phyloP scores from a whole-genome alignment of 345 rosid genomes.

The Populus alba region DNA sequence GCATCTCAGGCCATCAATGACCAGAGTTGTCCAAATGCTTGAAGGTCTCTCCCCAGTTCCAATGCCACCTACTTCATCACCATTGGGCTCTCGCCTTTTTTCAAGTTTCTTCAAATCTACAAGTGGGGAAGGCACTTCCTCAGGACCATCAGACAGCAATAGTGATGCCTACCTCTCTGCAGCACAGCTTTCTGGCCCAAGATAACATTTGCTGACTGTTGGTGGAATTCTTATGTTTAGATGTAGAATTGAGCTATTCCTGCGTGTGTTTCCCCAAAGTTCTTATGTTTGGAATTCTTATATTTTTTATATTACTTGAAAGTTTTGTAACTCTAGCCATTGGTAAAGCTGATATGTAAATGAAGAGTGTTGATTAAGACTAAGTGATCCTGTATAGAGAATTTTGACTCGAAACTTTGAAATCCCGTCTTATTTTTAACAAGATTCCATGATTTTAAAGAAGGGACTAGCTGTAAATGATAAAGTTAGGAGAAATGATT shows the following conservation, averaged over 20 bases:
- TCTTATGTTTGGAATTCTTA: background rate
- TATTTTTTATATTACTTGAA: conserved; percentile 4
- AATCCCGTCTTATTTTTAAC: background rate
- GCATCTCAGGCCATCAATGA: conserved; percentile 74
- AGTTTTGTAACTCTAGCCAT: conserved; percentile 22
- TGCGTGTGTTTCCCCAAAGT: background rate
- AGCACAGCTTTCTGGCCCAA: conserved; percentile 86
- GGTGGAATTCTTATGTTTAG: background rate
- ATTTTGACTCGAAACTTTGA: background rate
- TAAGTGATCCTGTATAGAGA: background rate
- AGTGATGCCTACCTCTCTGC: conserved; percentile 71
- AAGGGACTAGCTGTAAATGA: background rate
- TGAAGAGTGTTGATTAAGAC: background rate
- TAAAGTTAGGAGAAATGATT: background rate
- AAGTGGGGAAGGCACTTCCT: conserved; percentile 67
- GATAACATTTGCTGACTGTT: conserved; percentile 41
- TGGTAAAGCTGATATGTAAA: background rate
- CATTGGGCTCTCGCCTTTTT: conserved; percentile 56
- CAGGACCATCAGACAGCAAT: conserved; percentile 69
- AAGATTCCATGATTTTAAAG: background rate
- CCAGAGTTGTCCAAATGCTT: conserved; percentile 89
- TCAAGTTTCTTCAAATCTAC: conserved; percentile 40
- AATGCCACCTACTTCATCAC: conserved; percentile 61
- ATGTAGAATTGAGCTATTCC: background rate
- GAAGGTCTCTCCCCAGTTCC: conserved; percentile 70